A percentile compares a stretch with the other conserved stretches of the same genome.
Conservation (phyloP, 371 early-diverging fungal species). For the Mortierella sp. region DNA sequence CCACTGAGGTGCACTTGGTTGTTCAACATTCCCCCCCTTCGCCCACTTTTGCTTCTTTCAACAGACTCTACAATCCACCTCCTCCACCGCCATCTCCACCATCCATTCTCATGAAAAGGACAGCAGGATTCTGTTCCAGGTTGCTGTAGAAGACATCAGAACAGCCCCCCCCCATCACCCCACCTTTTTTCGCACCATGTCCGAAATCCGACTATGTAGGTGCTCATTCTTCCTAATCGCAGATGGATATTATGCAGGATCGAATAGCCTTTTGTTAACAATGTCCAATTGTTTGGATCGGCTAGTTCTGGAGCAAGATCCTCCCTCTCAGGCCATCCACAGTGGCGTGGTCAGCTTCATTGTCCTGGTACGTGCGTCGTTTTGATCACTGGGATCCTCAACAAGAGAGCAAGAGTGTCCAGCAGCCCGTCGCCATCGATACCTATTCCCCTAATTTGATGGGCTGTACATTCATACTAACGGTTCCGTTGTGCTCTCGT, state of each 20-base stretch:
- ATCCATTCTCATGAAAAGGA: background rate
- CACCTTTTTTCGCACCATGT: background rate
- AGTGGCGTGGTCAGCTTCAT: slow-evolving; percentile 34
- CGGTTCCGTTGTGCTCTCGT: too few relatives aligned
- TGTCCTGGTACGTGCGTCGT: slow-evolving; percentile 45
- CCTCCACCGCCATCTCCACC: slow-evolving; percentile 1
- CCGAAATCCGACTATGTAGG: slow-evolving; percentile 5
- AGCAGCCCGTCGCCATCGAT: slow-evolving; percentile 12
- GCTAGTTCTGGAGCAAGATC: slow-evolving; percentile 40
- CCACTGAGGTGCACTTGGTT: too few relatives aligned
- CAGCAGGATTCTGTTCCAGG: background rate
- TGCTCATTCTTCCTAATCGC: background rate
- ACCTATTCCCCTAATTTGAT: slow-evolving; percentile 8
- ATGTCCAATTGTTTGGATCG: background rate
- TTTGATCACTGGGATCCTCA: background rate
- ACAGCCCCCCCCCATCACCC: background rate
- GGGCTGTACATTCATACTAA: too few relatives aligned
- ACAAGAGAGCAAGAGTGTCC: background rate
- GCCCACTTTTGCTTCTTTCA: background rate
- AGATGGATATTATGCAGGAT: background rate
- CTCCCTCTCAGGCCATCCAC: slow-evolving; percentile 44
- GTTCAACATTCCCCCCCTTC: background rate
- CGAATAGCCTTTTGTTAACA: background rate
- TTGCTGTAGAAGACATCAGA: background rate
- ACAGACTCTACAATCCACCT: slow-evolving; percentile 11